Conservation (phyloP, 208 protist genomes). For the Trypanosoma caninum region DNA sequence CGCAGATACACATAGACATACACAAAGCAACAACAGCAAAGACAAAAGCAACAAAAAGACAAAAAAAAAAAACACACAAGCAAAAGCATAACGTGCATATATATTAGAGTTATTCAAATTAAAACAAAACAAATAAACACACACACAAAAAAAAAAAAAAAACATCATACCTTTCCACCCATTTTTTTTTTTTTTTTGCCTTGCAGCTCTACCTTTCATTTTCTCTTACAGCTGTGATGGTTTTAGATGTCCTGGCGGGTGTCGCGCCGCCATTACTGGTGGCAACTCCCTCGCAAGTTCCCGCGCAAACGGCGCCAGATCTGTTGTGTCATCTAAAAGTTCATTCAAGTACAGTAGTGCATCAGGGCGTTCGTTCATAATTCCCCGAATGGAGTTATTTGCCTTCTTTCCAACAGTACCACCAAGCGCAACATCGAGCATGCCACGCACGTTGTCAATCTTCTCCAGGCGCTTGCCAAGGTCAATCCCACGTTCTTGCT, state of each 20-base stretch:
- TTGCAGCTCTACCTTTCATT: too few species aligned
- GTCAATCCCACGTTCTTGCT: conserved; percentile 74
- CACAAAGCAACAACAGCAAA: background rate
- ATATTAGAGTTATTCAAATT: too few species aligned
- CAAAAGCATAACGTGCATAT: too few species aligned
- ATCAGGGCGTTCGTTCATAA: conserved; percentile 58
- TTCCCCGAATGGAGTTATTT: conserved; percentile 60
- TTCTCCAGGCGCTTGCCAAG: conserved; percentile 83
- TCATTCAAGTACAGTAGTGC: conserved; percentile 84
- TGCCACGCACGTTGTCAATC: conserved; percentile 67
- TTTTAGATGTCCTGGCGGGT: conserved; percentile 56
- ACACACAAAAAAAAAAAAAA: conserved; percentile 7
- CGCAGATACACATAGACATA: background rate
- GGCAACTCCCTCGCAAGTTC: conserved; percentile 70
- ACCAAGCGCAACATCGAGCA: conserved; percentile 82
- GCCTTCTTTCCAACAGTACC: conserved; percentile 72
- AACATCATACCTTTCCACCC: too few species aligned
- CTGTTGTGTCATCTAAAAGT: conserved; percentile 85
- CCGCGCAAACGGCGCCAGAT: conserved; percentile 61
- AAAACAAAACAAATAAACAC: conserved; percentile 11
- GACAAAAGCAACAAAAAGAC: conserved; percentile 1
- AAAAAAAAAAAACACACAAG: background rate
- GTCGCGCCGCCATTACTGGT: conserved; percentile 48
- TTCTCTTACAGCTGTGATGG: conserved; percentile 63
- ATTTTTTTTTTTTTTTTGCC: too few species aligned